Evolutionary conservation across 2,329 filamentous ascomycete genomes (phyloP), one percentile per base, ranked within the genome.

Genomic region (Cytospora piceae): DNA sequence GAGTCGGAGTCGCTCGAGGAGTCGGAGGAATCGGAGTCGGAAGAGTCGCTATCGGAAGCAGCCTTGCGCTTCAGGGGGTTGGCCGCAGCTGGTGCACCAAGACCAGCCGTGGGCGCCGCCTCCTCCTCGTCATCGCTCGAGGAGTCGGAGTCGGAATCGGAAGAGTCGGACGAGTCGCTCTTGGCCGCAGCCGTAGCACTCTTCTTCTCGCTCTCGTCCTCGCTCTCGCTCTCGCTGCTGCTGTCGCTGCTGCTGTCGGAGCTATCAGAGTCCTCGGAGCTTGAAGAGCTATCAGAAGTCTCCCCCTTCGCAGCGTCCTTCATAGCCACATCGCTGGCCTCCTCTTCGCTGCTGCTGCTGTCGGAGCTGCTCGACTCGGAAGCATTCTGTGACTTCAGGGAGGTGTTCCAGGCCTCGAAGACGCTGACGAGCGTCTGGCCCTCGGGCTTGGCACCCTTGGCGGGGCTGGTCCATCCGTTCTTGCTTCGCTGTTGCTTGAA

Each of bases 401-500:
- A 74, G 20, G 78, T 75, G 72, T 83, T 77, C 84, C 85, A 87
- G 24, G 76, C 74, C 71, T 82, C 75, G 72, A 82, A 87, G 39
- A 87, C 76, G 49, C 77, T 77, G 42, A 82, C 79, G 2, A 87
- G 79, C 4, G 82, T 63, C 73, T 73, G 14, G 61, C 64, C 57
- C 72, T 71, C 51, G 58, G 68, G 61, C 66, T 70, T 51, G 67
- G 65, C 57, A 68, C 63, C 68, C 68, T 71, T 53, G 56, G 67
- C 69, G 24, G 77, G 69, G 24, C 73, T 72, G 54, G 79, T 74
- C 80, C 80, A 84, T 59, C 81, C 82, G 69, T 83, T 83, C 76
- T 79, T 81, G 73, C 78, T 83, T 61, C 85, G 81, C 73, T 92
- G 87, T 73, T 88, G 86, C 71, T 82, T 80, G 72, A 93, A 89